Percentiles rank a stretch among this genome's conserved stretches.
Conservation (phyloP, 768 basidiomycete species). For the Collybia nuda region DNA sequence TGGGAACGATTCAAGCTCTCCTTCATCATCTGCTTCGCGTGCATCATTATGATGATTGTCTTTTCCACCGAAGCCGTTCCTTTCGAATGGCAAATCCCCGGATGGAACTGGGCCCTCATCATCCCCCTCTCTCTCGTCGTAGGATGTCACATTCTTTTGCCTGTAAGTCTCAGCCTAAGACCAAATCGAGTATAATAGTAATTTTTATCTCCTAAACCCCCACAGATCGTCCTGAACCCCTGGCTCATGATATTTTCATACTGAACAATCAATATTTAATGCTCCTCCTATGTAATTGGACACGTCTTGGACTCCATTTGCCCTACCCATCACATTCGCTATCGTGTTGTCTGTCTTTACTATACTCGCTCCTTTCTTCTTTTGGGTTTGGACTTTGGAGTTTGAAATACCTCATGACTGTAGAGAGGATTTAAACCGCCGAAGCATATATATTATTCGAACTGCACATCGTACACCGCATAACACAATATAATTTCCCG, state of each 20-base stretch:
- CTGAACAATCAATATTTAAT: conserved; percentile 18
- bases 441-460: too few relatives aligned
- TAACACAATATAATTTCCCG: too few relatives aligned
- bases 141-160: conserved; percentile 70
- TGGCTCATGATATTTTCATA: conserved; percentile 84
- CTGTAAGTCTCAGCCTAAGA: conserved; percentile 44
- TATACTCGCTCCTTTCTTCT: neutral
- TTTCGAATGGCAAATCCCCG: conserved; percentile 63
- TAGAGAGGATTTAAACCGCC: too few relatives aligned
- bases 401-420: neutral
- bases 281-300: neutral
- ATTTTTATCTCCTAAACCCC: conserved; percentile 2
- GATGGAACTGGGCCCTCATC: conserved; percentile 66
- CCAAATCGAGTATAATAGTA: conserved; percentile 1
- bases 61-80: conserved; percentile 59
- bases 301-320: neutral
- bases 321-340: neutral
- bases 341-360: neutral
- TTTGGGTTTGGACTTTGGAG: too few relatives aligned
- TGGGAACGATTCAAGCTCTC: conserved; percentile 78
- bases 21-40: conserved; percentile 58
- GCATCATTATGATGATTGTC: conserved; percentile 62
- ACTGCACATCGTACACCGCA: too few relatives aligned
- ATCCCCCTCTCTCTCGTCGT: conserved; percentile 71
- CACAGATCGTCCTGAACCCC: conserved; percentile 75